Evolutionary conservation across 1,139 yeast genomes (phyloP).

Genomic region (Hemisphaericaspora subhashii): DNA sequence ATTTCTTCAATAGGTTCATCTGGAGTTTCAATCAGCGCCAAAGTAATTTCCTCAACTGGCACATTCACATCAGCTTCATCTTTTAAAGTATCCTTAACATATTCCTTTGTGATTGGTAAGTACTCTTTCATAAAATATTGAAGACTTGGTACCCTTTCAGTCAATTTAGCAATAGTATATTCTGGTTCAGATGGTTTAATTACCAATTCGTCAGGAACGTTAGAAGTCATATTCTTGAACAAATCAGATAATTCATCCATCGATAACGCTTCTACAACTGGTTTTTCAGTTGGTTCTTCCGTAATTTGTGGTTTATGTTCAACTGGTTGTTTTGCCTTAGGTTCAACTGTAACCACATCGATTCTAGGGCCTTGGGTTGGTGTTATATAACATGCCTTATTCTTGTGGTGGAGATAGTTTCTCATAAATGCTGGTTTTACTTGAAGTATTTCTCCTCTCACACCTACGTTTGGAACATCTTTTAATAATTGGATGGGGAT

Average conservation of each 20-base stretch:
- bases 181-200: slow-evolving; percentile 13
- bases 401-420: slow-evolving; percentile 65
- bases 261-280: slow-evolving; percentile 29
- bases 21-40: slow-evolving; percentile 13
- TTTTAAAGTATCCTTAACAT: slow-evolving; percentile 25
- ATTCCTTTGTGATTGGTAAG: slow-evolving; percentile 31
- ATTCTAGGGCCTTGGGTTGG: slow-evolving; percentile 56
- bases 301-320: slow-evolving; percentile 10
- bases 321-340: slow-evolving; percentile 12
- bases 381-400: slow-evolving; percentile 71
- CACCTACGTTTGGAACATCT: slow-evolving; percentile 64
- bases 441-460: slow-evolving; percentile 65
- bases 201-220: neutral
- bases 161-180: slow-evolving; percentile 33
- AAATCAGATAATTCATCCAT: slow-evolving; percentile 40
- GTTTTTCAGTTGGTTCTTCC: slow-evolving; percentile 11
- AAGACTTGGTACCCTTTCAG: slow-evolving; percentile 30
- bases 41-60: slow-evolving; percentile 24
- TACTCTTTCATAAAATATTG: slow-evolving; percentile 20
- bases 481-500: slow-evolving; percentile 68
- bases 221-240: slow-evolving; percentile 28
- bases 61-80: slow-evolving; percentile 34
- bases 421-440: slow-evolving; percentile 88
- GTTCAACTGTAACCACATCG: slow-evolving; percentile 50
- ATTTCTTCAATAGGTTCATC: slow-evolving; percentile 19